phyloP scores from a whole-genome alignment of 257 asterid species.

The Nemophila menziesii region DNA sequence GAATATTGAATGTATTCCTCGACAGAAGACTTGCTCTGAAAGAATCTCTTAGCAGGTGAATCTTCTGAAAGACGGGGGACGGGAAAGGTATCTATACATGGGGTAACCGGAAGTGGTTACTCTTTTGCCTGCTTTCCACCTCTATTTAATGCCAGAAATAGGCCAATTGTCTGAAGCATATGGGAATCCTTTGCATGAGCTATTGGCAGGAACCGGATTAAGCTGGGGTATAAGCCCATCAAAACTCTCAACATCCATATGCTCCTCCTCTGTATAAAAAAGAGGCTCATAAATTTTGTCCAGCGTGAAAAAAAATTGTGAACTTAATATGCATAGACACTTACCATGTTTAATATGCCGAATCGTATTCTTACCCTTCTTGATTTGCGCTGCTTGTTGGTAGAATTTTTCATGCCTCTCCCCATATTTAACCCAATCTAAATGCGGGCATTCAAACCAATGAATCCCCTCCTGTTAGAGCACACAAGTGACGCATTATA shows the following conservation, averaged over 20 bases:
- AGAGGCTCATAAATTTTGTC: too few relatives aligned
- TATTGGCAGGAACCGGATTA: constrained; percentile 42
- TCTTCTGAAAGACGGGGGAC: constrained; percentile 34
- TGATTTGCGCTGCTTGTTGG: too few relatives aligned
- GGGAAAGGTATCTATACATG: constrained; percentile 61
- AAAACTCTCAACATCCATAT: constrained; percentile 45
- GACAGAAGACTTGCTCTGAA: constrained; percentile 56
- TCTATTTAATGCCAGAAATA: constrained; percentile 79
- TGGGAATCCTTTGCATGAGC: constrained; percentile 69
- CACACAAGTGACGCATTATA: too few relatives aligned
- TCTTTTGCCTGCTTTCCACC: constrained; percentile 78
- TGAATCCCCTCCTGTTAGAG: too few relatives aligned
- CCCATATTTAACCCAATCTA: too few relatives aligned
- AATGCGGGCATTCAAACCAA: too few relatives aligned
- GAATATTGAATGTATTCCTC: constrained; percentile 34
- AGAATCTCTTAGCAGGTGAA: constrained; percentile 20
- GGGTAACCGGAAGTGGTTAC: constrained; percentile 34
- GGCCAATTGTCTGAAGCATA: constrained; percentile 88
- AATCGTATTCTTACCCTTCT: too few relatives aligned
- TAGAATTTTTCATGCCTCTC: too few relatives aligned
- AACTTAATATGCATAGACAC: too few relatives aligned
- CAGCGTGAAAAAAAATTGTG: too few relatives aligned
- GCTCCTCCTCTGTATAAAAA: too few relatives aligned
- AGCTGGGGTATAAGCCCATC: constrained; percentile 36
- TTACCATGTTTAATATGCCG: too few relatives aligned